A percentile compares a stretch with the other conserved stretches of the same genome.
phyloP scores from a whole-genome alignment of 345 rosid genomes.

The Trapa bicornis region DNA sequence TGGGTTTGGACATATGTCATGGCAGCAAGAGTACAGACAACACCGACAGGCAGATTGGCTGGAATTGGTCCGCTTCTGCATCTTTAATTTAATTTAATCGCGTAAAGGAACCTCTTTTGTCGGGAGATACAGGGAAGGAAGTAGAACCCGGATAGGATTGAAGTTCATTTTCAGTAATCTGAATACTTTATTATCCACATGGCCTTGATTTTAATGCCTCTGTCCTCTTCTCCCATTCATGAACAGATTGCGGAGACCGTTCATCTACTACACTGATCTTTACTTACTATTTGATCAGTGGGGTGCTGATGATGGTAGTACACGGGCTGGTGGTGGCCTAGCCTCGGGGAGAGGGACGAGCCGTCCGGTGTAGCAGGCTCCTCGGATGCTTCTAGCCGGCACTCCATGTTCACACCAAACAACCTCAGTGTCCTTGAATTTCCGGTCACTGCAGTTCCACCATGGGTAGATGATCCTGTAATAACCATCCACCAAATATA shows the following conservation, averaged over 20 bases:
- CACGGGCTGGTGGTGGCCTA: background rate
- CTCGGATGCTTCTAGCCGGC: slow-evolving; percentile 36
- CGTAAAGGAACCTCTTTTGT: background rate
- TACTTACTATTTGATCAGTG: background rate
- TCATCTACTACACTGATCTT: too few relatives aligned
- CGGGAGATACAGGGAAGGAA: background rate
- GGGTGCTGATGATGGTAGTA: background rate
- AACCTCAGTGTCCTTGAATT: slow-evolving; percentile 63
- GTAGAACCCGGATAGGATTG: background rate
- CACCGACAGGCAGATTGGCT: background rate
- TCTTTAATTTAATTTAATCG: background rate
- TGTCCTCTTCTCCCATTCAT: background rate
- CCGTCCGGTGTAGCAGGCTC: background rate
- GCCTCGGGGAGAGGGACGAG: background rate
- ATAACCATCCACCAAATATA: background rate
- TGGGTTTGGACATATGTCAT: too few relatives aligned
- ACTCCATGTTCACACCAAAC: slow-evolving; percentile 87
- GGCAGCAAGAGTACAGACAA: too few relatives aligned
- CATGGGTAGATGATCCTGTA: slow-evolving; percentile 24
- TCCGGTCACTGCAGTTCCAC: slow-evolving; percentile 21
- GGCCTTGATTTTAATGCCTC: background rate
- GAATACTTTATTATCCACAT: background rate
- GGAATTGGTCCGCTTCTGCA: background rate
- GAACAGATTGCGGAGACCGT: too few relatives aligned
- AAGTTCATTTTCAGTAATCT: background rate